These are phyloP conservation scores for Macrolepiota albuminosa DNA, from an alignment of 768 basidiomycete genomes.

Conservation along the genomic window DNA sequence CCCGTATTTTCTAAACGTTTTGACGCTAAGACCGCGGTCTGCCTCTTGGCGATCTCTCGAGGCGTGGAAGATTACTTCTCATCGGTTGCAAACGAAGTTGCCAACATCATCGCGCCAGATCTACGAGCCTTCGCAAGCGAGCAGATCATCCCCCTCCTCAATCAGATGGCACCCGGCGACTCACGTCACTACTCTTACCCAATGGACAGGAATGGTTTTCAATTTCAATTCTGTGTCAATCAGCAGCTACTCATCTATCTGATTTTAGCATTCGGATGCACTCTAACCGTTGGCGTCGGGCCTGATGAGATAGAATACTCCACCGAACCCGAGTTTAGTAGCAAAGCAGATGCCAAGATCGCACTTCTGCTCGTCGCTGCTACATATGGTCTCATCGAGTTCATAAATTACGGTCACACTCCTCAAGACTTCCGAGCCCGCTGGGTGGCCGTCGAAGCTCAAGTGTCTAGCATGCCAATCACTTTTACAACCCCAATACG, in stretches of 20 bases:
- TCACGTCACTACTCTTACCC: background rate
- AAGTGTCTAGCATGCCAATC: background rate
- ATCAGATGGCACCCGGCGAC: background rate
- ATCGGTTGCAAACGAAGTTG: conserved; percentile 22
- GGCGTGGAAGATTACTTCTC: conserved; percentile 57
- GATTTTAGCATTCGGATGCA: background rate
- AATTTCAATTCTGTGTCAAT: background rate
- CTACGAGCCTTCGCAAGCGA: background rate
- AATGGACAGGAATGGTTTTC: background rate
- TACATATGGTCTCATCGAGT: background rate
- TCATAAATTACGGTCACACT: background rate
- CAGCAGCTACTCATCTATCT: background rate
- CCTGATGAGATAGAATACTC: background rate
- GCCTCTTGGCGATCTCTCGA: conserved; percentile 59
- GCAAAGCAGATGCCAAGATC: background rate
- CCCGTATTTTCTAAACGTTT: conserved; percentile 51
- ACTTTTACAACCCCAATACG: background rate
- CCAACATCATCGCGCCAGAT: background rate
- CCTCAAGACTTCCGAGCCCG: background rate
- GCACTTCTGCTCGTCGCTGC: background rate
- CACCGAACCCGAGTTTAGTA: background rate
- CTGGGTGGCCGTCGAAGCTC: background rate
- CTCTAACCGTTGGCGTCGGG: background rate
- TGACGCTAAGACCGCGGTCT: conserved; percentile 69
- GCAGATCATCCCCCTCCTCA: background rate